A percentile compares a stretch with the other conserved stretches of the same genome.
phyloP scores from a whole-genome alignment of 139 green algal species.

The Asterochloris sp. region DNA sequence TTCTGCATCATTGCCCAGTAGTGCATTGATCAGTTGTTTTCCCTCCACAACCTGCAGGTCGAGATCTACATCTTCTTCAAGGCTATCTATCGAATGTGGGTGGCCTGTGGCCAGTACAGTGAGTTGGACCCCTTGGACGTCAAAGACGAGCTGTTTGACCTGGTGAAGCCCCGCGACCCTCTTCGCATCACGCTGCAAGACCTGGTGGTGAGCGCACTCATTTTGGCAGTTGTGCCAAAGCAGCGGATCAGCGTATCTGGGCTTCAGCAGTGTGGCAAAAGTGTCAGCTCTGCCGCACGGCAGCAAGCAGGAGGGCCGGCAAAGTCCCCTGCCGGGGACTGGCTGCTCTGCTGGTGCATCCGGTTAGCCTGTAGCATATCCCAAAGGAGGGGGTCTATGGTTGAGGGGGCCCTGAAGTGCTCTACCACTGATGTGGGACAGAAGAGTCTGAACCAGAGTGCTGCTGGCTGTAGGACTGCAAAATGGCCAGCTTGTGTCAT shows the following conservation, averaged over 20 bases:
- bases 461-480: conserved; percentile 20
- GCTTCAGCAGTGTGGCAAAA: not conserved
- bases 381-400: not conserved
- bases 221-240: not conserved
- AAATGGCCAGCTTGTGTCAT: conserved; percentile 38
- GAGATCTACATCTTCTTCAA: conserved; percentile 56
- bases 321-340: not conserved
- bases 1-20: too few species aligned
- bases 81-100: conserved; percentile 44
- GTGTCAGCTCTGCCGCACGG: not conserved
- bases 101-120: conserved; percentile 42
- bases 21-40: too few species aligned
- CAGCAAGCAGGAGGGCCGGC: not conserved
- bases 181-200: conserved; percentile 40
- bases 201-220: conserved; percentile 12
- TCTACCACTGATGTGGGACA: not conserved
- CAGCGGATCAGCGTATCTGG: not conserved
- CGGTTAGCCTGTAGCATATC: not conserved
- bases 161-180: conserved; percentile 34
- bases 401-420: not conserved
- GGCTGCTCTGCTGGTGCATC: not conserved
- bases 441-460: too few species aligned
- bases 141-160: conserved; percentile 53
- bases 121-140: conserved; percentile 51
- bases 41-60: conserved; percentile 13